Evolutionary conservation across 495 filamentous ascomycete species (phyloP), one percentile per base, ranked within the genome.

Genomic region (Trichoderma gamsii): DNA sequence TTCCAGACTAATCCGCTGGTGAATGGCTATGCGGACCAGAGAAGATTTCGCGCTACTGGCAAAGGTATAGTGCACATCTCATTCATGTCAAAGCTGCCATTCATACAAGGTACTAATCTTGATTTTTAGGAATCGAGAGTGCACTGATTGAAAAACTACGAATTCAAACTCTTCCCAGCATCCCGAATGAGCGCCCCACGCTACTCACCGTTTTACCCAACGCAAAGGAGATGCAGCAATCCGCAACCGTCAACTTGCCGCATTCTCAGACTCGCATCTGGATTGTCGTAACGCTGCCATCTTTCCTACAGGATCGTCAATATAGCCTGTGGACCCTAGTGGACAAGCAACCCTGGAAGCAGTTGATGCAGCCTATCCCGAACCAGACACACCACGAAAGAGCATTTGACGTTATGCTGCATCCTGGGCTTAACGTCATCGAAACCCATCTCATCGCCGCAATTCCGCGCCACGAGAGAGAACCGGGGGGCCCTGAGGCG

Each of bases 61-160:
- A 81, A 85, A 82, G 81, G 86, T 87, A 78, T 67, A 74, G 69
- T n/a, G 35, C 12, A 51, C 18, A 13, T 21, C 32, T 44, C 25
- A 21, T 21, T 41, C 23, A 67, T 9, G 56, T 63, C 9, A 15
- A 23, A 27, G 7, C n/a, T 46, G 65, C 65, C 4, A 3, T 32
- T 35, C 41, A 16, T 11, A 13, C 0, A 27, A 32, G 38, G 56
- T 56, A 65, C 61, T 38, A 52, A 38, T 65, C 69, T 51, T 73
- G 74, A 69, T 49, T 69, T 35, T 3, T 68, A 74, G 78, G 74
- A 66, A 43, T 70, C 15, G 64, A 72, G 43, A 85, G 89, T 72
- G 87, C 90, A 18, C 78, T 93, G 51, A 85, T 93, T 67, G 82
- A 82, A 35, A 90, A 85, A 64, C 75, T 93, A 51, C 80, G 84